These are phyloP conservation scores for Penicillium crustosum DNA, from an alignment of 2,329 filamentous ascomycete genomes.

Conservation along the genomic window DNA sequence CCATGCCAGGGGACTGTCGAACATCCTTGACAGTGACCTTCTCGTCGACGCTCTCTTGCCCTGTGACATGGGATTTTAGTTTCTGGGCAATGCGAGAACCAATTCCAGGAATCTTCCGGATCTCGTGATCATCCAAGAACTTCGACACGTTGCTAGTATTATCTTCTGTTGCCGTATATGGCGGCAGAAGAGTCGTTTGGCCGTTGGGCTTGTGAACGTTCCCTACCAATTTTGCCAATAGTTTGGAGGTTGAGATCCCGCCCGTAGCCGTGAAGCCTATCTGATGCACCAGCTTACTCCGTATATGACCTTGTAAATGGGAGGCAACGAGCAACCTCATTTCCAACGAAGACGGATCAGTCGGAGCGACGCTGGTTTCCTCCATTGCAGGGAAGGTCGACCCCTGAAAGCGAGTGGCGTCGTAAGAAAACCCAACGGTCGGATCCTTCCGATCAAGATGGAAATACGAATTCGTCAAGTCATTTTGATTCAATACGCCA, in stretches of 20 bases:
- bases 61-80: conserved; percentile 61
- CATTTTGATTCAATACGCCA: conserved; percentile 65
- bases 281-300: conserved; percentile 68
- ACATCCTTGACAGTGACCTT: conserved; percentile 66
- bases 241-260: conserved; percentile 83
- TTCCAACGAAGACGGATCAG: conserved; percentile 37
- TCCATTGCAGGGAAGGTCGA: conserved; percentile 53
- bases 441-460: conserved; percentile 71
- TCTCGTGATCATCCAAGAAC: conserved; percentile 74
- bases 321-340: conserved; percentile 73
- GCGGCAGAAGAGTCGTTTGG: conserved; percentile 79
- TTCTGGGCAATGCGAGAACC: conserved; percentile 75
- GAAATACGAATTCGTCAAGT: conserved; percentile 73
- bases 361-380: conserved; percentile 19
- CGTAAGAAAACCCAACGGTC: conserved; percentile 74
- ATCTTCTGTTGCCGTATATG: conserved; percentile 46
- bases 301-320: conserved; percentile 74
- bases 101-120: conserved; percentile 81
- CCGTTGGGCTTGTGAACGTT: conserved; percentile 80
- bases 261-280: conserved; percentile 85
- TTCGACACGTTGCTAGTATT: conserved; percentile 53
- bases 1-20: conserved; percentile 62
- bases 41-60: conserved; percentile 47
- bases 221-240: conserved; percentile 81
- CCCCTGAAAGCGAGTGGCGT: conserved; percentile 68